phyloP scores from a whole-genome alignment of 345 rosid genomes.

The Laguncularia racemosa region DNA sequence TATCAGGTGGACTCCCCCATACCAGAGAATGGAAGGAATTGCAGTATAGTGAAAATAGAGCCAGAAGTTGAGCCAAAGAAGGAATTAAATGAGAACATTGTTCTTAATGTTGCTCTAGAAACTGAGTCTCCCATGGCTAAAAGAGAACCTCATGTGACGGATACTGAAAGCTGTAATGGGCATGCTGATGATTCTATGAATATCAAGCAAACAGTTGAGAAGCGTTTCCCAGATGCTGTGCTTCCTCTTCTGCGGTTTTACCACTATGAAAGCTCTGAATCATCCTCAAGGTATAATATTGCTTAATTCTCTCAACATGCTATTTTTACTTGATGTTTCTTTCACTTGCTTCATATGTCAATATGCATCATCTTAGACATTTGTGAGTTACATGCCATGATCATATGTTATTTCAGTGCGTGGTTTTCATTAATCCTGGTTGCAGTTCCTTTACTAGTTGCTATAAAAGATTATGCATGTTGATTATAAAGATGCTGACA shows the following conservation, averaged over 20 bases:
- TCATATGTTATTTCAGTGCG: too few species aligned
- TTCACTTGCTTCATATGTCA: neutral
- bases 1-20: constrained; percentile 26
- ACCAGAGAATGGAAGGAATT: constrained; percentile 14
- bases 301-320: neutral
- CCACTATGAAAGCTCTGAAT: constrained; percentile 75
- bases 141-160: constrained; percentile 25
- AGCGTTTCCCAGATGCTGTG: constrained; percentile 45
- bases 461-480: too few species aligned
- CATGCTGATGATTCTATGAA: constrained; percentile 31
- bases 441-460: too few species aligned
- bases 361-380: neutral
- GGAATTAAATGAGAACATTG: constrained; percentile 17
- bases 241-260: constrained; percentile 52
- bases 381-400: too few species aligned
- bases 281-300: constrained; percentile 56
- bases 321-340: neutral
- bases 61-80: constrained; percentile 8
- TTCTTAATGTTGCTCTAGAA: constrained; percentile 22
- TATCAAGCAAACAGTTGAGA: constrained; percentile 45
- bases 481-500: too few species aligned
- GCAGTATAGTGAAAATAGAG: too few species aligned
- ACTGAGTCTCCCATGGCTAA: constrained; percentile 23
- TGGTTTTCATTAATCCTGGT: too few species aligned
- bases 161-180: constrained; percentile 24